Percentiles rank a stretch among this genome's conserved stretches.
These are phyloP conservation scores for Mallotus nudiflorus DNA, from an alignment of 345 rosid species.

Conservation along the genomic window DNA sequence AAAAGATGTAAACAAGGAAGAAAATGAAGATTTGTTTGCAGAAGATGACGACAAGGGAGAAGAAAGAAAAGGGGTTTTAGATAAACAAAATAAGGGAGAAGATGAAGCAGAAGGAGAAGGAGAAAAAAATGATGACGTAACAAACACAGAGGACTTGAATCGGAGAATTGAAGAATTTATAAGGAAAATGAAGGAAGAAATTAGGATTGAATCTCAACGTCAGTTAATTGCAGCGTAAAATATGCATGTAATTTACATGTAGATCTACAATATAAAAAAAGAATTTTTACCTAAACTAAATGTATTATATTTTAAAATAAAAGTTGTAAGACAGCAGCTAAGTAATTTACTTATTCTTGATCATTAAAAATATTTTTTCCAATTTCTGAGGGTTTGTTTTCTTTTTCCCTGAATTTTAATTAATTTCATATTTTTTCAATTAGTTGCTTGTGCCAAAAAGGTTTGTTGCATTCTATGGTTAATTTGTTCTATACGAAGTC, in stretches of 20 bases:
- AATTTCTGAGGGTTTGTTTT: too few relatives aligned
- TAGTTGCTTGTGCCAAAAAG: too few relatives aligned
- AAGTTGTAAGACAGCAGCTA: too few relatives aligned
- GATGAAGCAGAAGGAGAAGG: not conserved
- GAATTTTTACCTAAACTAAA: too few relatives aligned
- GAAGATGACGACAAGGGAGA: constrained; percentile 11
- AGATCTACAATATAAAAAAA: too few relatives aligned
- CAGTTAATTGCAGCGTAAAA: constrained; percentile 39
- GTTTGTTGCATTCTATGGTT: too few relatives aligned
- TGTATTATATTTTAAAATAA: too few relatives aligned
- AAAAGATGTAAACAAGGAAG: not conserved
- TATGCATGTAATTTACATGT: not conserved
- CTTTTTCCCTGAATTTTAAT: too few relatives aligned
- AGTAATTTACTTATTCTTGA: too few relatives aligned
- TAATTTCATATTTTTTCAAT: too few relatives aligned
- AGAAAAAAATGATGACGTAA: constrained; percentile 22
- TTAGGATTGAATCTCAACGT: constrained; percentile 50
- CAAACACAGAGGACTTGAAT: constrained; percentile 50
- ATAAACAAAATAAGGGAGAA: constrained; percentile 13
- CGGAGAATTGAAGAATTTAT: constrained; percentile 58
- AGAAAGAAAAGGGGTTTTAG: not conserved
- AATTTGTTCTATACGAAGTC: too few relatives aligned
- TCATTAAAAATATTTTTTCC: too few relatives aligned
- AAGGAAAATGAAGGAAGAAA: constrained; percentile 65
- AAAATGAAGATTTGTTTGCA: constrained; percentile 2